Percentiles rank a stretch among this genome's conserved stretches.
These are phyloP conservation scores for Immersiporthe knoxdaviesiana DNA, from an alignment of 2,329 filamentous ascomycete genomes.

Conservation along the genomic window DNA sequence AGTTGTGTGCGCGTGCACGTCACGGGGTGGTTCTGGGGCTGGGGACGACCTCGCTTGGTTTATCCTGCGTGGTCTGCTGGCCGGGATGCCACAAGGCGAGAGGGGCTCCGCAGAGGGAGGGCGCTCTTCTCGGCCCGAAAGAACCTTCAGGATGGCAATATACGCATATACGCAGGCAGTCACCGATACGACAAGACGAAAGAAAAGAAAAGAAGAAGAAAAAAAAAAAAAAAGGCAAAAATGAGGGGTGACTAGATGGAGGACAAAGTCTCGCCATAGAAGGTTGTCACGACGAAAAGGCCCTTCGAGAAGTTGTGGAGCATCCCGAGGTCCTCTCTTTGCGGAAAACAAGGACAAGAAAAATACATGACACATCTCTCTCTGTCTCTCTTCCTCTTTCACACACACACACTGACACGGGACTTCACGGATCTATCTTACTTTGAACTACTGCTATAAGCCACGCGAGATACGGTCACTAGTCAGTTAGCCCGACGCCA, in stretches of 20 bases:
- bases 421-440: not conserved
- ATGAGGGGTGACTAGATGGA: not conserved
- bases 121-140: not conserved
- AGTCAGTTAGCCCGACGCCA: not conserved
- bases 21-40: not conserved
- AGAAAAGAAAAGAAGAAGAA: not conserved
- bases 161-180: no score
- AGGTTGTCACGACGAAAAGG: not conserved
- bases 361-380: not conserved
- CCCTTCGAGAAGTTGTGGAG: slow-evolving; percentile 5
- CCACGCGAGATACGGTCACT: slow-evolving; percentile 1
- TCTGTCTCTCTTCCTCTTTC: not conserved
- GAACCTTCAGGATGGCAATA: not conserved
- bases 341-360: no score
- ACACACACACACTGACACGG: not conserved
- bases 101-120: not conserved
- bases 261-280: not conserved
- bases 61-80: no score
- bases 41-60: not conserved
- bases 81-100: no score
- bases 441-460: not conserved
- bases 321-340: not conserved
- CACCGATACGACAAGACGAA: no score
- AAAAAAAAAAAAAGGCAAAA: not conserved
- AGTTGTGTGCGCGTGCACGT: not conserved